A percentile compares a stretch with the other conserved stretches of the same genome.
Evolutionary conservation across 2,329 filamentous ascomycete species (phyloP).

Genomic region (Dactylellina sp.): DNA sequence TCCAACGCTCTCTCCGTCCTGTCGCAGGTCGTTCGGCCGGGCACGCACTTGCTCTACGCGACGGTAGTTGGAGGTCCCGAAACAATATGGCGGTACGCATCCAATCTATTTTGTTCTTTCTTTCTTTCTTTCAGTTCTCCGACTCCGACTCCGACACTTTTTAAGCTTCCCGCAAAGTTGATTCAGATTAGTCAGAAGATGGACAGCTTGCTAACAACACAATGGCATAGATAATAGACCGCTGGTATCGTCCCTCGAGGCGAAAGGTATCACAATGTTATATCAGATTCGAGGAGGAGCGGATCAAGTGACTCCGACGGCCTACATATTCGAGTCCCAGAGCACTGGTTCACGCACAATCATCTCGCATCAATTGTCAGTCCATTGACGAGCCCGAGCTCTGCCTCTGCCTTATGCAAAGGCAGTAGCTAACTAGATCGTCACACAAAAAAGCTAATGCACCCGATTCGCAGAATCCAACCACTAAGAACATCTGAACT

Average conservation of each 20-base stretch:
- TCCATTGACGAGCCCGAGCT: background rate
- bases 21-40: slow-evolving; percentile 69
- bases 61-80: slow-evolving; percentile 53
- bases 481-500: slow-evolving; percentile 40
- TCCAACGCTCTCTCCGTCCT: slow-evolving; percentile 79
- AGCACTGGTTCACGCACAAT: slow-evolving; percentile 54
- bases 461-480: slow-evolving; percentile 11
- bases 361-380: slow-evolving; percentile 56
- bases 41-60: slow-evolving; percentile 49
- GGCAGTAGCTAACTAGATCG: no score
- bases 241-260: slow-evolving; percentile 46
- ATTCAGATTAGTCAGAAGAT: slow-evolving; percentile 34
- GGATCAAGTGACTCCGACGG: slow-evolving; percentile 45
- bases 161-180: no score
- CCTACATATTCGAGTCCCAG: slow-evolving; percentile 58
- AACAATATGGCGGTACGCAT: slow-evolving; percentile 45
- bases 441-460: no score
- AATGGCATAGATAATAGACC: slow-evolving; percentile 45
- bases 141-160: no score
- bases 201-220: slow-evolving; percentile 49
- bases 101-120: slow-evolving; percentile 2
- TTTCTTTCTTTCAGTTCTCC: no score
- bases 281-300: slow-evolving; percentile 48
- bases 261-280: slow-evolving; percentile 51
- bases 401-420: no score